A percentile compares a stretch with the other conserved stretches of the same genome.
Conservation (phyloP, 2,329 filamentous ascomycete genomes). For the Phaeosphaeriaceae sp. region DNA sequence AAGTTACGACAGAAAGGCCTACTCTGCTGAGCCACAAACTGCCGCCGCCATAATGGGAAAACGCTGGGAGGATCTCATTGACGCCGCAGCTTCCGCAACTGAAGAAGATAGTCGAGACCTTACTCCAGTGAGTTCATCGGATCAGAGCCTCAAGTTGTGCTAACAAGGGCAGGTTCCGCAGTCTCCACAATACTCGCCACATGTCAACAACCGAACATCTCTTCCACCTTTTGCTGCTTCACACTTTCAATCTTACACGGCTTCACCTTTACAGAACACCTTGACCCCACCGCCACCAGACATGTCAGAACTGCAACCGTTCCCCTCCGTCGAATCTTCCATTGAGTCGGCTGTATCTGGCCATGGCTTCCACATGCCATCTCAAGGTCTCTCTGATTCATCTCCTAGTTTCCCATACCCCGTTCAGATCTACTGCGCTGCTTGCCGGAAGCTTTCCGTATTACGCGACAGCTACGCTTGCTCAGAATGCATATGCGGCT, state of each 20-base stretch:
- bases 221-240: constrained; percentile 62
- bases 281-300: constrained; percentile 76
- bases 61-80: constrained; percentile 95
- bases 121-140: constrained; percentile 72
- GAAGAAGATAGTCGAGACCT: constrained; percentile 89
- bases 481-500: constrained; percentile 92
- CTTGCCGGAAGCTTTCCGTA: constrained; percentile 77
- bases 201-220: constrained; percentile 62
- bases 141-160: constrained; percentile 12
- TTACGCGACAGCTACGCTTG: constrained; percentile 89
- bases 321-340: constrained; percentile 86
- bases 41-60: constrained; percentile 77
- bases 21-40: constrained; percentile 82
- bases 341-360: constrained; percentile 74
- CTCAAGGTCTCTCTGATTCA: constrained; percentile 61
- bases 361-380: constrained; percentile 66
- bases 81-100: constrained; percentile 89
- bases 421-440: constrained; percentile 91
- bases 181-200: constrained; percentile 60
- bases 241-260: constrained; percentile 74
- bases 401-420: constrained; percentile 60
- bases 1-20: constrained; percentile 78
- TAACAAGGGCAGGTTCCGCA: constrained; percentile 50
- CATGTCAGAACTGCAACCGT: constrained; percentile 66
- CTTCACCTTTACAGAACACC: constrained; percentile 88